These are phyloP conservation scores for Coriaria nepalensis DNA, from an alignment of 306 rosid genomes.

Conservation along the genomic window DNA sequence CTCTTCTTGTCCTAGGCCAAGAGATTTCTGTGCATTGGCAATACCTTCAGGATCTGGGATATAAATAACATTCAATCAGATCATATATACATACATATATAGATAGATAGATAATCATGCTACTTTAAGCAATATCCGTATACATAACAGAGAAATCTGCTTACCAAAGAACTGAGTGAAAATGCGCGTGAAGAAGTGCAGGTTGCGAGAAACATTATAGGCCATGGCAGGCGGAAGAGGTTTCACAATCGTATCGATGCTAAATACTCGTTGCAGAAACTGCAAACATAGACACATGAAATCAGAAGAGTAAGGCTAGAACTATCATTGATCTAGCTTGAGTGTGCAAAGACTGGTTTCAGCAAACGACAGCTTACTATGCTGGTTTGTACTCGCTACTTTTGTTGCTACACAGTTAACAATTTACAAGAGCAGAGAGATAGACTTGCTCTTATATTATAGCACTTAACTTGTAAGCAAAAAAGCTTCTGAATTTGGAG, in stretches of 20 bases:
- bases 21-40: conserved; percentile 82
- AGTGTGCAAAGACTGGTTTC: no score
- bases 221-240: conserved; percentile 88
- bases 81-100: background rate
- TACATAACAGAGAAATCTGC: conserved; percentile 17
- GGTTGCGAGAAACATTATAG: conserved; percentile 76
- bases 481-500: no score
- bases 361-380: no score
- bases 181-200: conserved; percentile 91
- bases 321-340: no score
- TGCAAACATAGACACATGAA: conserved; percentile 22
- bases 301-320: no score
- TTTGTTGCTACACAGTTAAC: no score
- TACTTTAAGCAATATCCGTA: no score
- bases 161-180: conserved; percentile 93
- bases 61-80: conserved; percentile 6
- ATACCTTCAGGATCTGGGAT: conserved; percentile 88
- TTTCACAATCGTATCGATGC: conserved; percentile 81
- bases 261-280: conserved; percentile 87
- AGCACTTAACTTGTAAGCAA: no score
- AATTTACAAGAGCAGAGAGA: no score
- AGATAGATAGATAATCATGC: no score
- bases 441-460: no score
- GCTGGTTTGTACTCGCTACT: no score
- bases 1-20: conserved; percentile 79